Conservation (phyloP, 768 basidiomycete genomes). For the Lactarius psammicola region DNA sequence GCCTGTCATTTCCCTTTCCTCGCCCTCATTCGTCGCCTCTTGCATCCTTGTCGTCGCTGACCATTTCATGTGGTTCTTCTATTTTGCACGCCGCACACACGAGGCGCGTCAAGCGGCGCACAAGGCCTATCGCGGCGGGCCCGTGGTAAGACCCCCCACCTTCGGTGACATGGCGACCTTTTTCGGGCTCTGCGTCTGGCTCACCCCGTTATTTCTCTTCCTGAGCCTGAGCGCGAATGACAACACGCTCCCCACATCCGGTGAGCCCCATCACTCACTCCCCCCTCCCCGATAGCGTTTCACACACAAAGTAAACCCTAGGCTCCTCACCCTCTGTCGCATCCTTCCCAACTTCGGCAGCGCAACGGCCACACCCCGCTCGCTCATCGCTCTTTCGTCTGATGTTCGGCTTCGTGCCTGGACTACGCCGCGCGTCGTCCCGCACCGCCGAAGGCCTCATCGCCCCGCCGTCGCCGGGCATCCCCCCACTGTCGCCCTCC, state of each 20-base stretch:
- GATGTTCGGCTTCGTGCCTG: conserved; percentile 48
- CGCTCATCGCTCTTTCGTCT: conserved; percentile 69
- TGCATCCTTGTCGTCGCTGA: conserved; percentile 82
- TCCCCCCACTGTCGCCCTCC: conserved; percentile 27
- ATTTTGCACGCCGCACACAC: conserved; percentile 75
- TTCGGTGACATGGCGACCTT: conserved; percentile 82
- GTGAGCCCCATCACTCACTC: conserved; percentile 30
- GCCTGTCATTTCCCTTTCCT: conserved; percentile 92
- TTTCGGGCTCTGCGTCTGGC: conserved; percentile 84
- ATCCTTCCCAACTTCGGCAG: conserved; percentile 30
- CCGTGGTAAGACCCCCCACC: conserved; percentile 30
- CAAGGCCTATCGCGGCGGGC: conserved; percentile 42
- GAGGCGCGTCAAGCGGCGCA: conserved; percentile 53
- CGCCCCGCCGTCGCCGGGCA: conserved; percentile 57
- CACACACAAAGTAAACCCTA: background rate
- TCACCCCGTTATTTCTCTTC: conserved; percentile 90
- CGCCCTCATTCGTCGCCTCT: conserved; percentile 78
- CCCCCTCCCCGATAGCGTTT: conserved; percentile 32
- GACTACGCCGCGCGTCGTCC: conserved; percentile 44
- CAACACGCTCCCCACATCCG: conserved; percentile 74
- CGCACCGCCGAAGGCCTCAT: conserved; percentile 65
- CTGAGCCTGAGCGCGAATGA: conserved; percentile 96
- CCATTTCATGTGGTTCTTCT: conserved; percentile 96
- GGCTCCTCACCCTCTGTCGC: conserved; percentile 20
- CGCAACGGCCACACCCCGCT: conserved; percentile 37